These are phyloP conservation scores for Talaromyces sp. DNA, from an alignment of 2,329 filamentous ascomycete genomes.

Conservation along the genomic window DNA sequence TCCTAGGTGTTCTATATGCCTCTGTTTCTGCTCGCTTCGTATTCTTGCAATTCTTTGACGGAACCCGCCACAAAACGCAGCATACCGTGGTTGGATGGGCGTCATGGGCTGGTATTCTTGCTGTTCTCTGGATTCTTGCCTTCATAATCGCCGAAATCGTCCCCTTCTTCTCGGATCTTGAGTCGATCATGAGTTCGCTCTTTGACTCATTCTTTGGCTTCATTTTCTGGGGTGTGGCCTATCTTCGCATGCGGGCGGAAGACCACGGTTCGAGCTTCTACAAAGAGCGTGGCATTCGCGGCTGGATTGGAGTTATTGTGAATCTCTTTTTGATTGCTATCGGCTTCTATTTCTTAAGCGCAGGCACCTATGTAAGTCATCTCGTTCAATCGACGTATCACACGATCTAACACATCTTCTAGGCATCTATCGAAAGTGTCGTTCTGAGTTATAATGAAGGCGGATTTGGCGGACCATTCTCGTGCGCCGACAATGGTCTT, in stretches of 20 bases:
- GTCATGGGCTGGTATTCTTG: slow-evolving; percentile 71
- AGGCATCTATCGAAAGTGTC: slow-evolving; percentile 45
- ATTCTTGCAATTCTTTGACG: slow-evolving; percentile 83
- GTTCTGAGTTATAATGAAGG: slow-evolving; percentile 66
- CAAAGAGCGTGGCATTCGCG: slow-evolving; percentile 40
- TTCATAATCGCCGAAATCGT: slow-evolving; percentile 93
- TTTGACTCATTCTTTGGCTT: slow-evolving; percentile 82
- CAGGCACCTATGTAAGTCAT: slow-evolving; percentile 67
- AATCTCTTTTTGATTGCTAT: slow-evolving; percentile 71
- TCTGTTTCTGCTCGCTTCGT: slow-evolving; percentile 86
- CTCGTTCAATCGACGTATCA: neutral
- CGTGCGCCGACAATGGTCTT: slow-evolving; percentile 56
- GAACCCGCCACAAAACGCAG: slow-evolving; percentile 72
- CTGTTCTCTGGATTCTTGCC: slow-evolving; percentile 68
- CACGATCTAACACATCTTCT: neutral
- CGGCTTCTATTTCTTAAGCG: slow-evolving; percentile 76
- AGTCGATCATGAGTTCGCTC: slow-evolving; percentile 61
- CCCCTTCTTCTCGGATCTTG: slow-evolving; percentile 78
- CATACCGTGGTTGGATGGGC: slow-evolving; percentile 81
- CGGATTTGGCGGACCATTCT: slow-evolving; percentile 68
- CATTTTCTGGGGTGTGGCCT: slow-evolving; percentile 69
- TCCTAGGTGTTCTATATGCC: slow-evolving; percentile 85
- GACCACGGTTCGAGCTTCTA: slow-evolving; percentile 43
- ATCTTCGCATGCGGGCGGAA: slow-evolving; percentile 43
- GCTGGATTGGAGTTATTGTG: slow-evolving; percentile 48